Base-by-base conservation (phyloP, 306 rosid genomes). In the Glycyrrhiza uralensis region DNA sequence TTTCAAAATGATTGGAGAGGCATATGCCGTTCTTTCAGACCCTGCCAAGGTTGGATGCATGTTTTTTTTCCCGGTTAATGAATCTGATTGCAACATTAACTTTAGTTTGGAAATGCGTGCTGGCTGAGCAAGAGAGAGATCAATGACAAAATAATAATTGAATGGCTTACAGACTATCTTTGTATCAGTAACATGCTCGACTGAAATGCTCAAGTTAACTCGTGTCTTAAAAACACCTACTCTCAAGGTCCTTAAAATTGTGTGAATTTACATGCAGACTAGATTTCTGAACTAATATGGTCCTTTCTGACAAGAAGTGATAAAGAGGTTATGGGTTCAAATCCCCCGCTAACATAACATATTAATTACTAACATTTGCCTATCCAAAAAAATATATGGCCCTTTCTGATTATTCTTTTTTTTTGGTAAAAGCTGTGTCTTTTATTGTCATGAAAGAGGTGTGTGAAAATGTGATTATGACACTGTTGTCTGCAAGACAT, bases 1-100 rank as follows among this genome's bases (percentile, higher is more conserved):
- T 76, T 94, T 91, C 66, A 94, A 91, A 87, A 85, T 89, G 88
- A 94, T 91, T 71, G 97, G 95, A 75, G 99, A 94, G 87, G 97
- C 99, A 23, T 91, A 91, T 79, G 86, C 96, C 50, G 90, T 85
- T 47, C 97, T 94, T 76, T 94, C 97, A 38, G 97, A 91, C 80
- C 81, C 93, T 50, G 60, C 72, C 24, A 91, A 91, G 97, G 99
- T 90, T 49, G 33, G 15, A 41, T 8, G 1, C 61, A 39, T 56
- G 51, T 28, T 57, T 19, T 7, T 38, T 57, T 68, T 78, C 70
- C 74, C 42, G 24, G 28, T 55, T 74, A 42, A 42, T 57, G 65
- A 76, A 17, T 33, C 54, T 49, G 32, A 69, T 29, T 51, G 56
- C 54, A 49, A 66, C 51, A 7, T 41, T 65, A 39, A 32, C 45